phyloP scores from a whole-genome alignment of 2,329 filamentous ascomycete species.

The Pseudogymnoascus sp. region DNA sequence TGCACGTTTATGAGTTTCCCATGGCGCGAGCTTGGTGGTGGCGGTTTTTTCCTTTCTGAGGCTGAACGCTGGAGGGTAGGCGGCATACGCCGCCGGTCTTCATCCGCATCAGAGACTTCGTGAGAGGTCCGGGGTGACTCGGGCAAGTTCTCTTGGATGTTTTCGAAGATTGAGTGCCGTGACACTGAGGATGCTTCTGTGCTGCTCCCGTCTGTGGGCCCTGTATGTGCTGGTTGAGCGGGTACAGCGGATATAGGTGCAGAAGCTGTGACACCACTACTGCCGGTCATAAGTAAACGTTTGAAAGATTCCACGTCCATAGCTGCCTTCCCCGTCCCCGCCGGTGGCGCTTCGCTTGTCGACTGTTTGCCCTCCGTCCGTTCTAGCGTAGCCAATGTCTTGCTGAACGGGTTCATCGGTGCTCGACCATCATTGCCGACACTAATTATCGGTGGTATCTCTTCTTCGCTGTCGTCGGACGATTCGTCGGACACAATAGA shows the following conservation, averaged over 20 bases:
- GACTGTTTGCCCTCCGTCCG: conserved; percentile 22
- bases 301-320: conserved; percentile 75
- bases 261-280: conserved; percentile 35
- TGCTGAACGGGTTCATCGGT: conserved; percentile 50
- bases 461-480: conserved; percentile 21
- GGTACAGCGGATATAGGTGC: conserved; percentile 23
- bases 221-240: conserved; percentile 22
- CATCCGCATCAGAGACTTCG: conserved; percentile 50
- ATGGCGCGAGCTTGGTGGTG: conserved; percentile 69
- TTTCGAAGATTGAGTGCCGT: conserved; percentile 51
- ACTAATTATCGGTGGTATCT: conserved; percentile 16
- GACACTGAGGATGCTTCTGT: conserved; percentile 54
- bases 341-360: background rate
- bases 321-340: conserved; percentile 34
- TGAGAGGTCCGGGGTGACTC: conserved; percentile 52
- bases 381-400: conserved; percentile 47
- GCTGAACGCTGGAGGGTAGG: conserved; percentile 21
- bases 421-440: conserved; percentile 17
- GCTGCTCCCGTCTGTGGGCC: conserved; percentile 41
- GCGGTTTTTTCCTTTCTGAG: conserved; percentile 57
- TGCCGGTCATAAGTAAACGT: conserved; percentile 67
- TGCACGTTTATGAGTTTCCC: conserved; percentile 62
- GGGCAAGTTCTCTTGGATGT: conserved; percentile 33
- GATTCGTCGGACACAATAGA: conserved; percentile 27
- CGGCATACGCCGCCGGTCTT: conserved; percentile 35